phyloP scores from a whole-genome alignment of 2,329 filamentous ascomycete species.

The Pseudopyrenochaeta lycopersici region DNA sequence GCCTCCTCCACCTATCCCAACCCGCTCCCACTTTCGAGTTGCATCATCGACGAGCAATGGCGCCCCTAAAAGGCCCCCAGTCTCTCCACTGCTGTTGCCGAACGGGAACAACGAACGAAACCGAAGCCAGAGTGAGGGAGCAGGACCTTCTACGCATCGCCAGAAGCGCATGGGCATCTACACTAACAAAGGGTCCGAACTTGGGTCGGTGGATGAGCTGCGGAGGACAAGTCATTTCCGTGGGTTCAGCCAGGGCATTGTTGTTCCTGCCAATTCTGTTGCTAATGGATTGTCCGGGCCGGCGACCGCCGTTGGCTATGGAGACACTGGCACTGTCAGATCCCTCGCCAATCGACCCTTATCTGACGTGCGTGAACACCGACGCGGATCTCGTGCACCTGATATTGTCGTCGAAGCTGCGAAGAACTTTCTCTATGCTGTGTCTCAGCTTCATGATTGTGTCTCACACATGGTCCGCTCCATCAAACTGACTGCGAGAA shows the following conservation, averaged over 20 bases:
- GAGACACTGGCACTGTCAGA: conserved; percentile 44
- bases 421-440: conserved; percentile 64
- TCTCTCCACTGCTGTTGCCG: conserved; percentile 75
- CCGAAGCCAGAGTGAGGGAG: conserved; percentile 69
- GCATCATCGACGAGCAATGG: conserved; percentile 71
- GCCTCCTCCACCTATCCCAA: conserved; percentile 77
- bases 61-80: conserved; percentile 71
- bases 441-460: conserved; percentile 59
- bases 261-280: conserved; percentile 39
- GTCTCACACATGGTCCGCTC: conserved; percentile 48
- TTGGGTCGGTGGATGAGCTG: conserved; percentile 63
- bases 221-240: conserved; percentile 63
- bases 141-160: conserved; percentile 60
- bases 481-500: conserved; percentile 49
- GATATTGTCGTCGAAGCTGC: conserved; percentile 64
- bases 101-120: conserved; percentile 72
- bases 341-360: conserved; percentile 58
- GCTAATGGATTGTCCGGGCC: conserved; percentile 43
- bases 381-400: conserved; percentile 56
- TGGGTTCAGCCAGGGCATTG: conserved; percentile 66
- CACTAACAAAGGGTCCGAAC: conserved; percentile 64
- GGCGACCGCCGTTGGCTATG: conserved; percentile 44
- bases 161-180: conserved; percentile 69
- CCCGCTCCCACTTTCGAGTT: conserved; percentile 81
- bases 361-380: conserved; percentile 66